These are phyloP conservation scores for Candida xyloterini DNA, from an alignment of 805 yeast species.

Conservation along the genomic window DNA sequence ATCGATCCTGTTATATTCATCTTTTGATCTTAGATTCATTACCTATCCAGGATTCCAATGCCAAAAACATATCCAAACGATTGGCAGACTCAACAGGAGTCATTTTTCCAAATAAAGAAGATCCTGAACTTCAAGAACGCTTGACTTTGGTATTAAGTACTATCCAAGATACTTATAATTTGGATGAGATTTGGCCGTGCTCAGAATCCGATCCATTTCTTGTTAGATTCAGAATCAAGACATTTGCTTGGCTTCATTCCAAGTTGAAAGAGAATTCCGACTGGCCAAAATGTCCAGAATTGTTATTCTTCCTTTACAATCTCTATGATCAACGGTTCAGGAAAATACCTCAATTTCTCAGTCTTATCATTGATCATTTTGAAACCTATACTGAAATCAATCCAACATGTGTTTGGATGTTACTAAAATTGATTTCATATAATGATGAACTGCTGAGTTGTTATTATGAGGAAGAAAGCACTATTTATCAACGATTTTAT, in stretches of 20 bases:
- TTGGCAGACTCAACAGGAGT: conserved; percentile 28
- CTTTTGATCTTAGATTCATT: conserved; percentile 55
- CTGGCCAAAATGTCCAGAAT: conserved; percentile 2
- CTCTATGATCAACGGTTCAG: conserved; percentile 17
- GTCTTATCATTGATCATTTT: conserved; percentile 12
- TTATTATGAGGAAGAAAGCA: conserved; percentile 14
- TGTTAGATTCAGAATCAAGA: conserved; percentile 14
- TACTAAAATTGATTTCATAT: conserved; percentile 22
- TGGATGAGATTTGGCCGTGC: conserved; percentile 12
- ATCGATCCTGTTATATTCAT: conserved; percentile 51
- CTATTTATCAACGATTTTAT: conserved; percentile 16
- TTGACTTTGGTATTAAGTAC: conserved; percentile 7
- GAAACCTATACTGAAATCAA: conserved; percentile 12
- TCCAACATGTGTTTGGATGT: conserved; percentile 11
- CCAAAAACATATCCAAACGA: conserved; percentile 30
- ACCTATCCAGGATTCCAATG: conserved; percentile 47
- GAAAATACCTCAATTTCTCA: conserved; percentile 20
- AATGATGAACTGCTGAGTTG: conserved; percentile 22
- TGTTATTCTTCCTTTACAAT: conserved; percentile 17
- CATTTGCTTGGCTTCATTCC: conserved; percentile 13
- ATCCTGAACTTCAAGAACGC: conserved; percentile 10
- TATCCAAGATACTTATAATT: conserved; percentile 7
- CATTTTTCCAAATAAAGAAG: conserved; percentile 10
- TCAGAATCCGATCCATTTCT: conserved; percentile 13
- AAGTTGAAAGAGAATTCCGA: conserved; percentile 4